These are phyloP conservation scores for Tylopilus felleus DNA, from an alignment of 768 basidiomycete genomes.

Conservation along the genomic window DNA sequence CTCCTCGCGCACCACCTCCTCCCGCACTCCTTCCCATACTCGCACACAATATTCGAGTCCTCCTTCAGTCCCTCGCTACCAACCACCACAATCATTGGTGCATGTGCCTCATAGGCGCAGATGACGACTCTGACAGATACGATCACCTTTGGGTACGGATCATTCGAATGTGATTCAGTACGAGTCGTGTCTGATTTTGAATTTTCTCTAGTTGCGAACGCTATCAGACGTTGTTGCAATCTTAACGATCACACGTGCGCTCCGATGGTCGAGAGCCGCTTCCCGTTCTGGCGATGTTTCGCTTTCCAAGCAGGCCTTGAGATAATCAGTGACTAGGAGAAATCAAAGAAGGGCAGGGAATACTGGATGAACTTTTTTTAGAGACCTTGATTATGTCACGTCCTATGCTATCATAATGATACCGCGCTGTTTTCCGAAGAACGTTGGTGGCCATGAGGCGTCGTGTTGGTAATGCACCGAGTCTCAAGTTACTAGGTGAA, in stretches of 20 bases:
- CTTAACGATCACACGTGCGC: slow-evolving; percentile 23
- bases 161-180: slow-evolving; percentile 21
- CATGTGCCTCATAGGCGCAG: slow-evolving; percentile 6
- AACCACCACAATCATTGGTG: slow-evolving; percentile 13
- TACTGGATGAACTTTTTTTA: slow-evolving; percentile 1
- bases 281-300: slow-evolving; percentile 12
- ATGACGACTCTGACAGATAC: slow-evolving; percentile 13
- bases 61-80: slow-evolving; percentile 18
- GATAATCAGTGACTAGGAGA: neutral
- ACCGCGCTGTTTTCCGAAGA: neutral
- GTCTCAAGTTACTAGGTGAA: too few relatives aligned
- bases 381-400: neutral
- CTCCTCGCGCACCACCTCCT: slow-evolving; percentile 11
- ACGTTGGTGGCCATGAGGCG: slow-evolving; percentile 2
- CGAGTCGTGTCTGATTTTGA: slow-evolving; percentile 20
- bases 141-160: slow-evolving; percentile 28
- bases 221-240: slow-evolving; percentile 20
- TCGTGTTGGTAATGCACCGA: neutral
- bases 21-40: slow-evolving; percentile 7
- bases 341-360: neutral
- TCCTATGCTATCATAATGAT: neutral
- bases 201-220: slow-evolving; percentile 22
- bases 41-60: neutral
- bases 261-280: slow-evolving; percentile 8
- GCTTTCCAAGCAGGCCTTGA: slow-evolving; percentile 12